Evolutionary conservation across 2,329 filamentous ascomycete species (phyloP).

Genomic region (Annulohypoxylon truncatum): DNA sequence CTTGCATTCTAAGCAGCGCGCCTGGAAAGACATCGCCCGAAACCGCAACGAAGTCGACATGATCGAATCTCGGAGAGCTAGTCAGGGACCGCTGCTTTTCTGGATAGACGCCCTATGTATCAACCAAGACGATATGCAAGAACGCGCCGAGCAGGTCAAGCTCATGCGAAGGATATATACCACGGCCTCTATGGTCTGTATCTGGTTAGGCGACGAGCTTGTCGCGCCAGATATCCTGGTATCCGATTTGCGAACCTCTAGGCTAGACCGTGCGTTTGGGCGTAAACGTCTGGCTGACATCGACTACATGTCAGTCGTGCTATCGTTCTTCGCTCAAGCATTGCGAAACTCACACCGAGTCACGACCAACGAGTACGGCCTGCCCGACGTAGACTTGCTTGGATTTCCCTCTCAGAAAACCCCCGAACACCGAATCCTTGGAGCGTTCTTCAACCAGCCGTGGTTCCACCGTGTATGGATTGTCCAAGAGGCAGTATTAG

Average conservation of each 20-base stretch:
- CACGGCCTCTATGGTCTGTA: background rate
- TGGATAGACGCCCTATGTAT: slow-evolving; percentile 21
- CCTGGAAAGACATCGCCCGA: slow-evolving; percentile 10
- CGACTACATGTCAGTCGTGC: slow-evolving; percentile 3
- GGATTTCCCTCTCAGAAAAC: slow-evolving; percentile 8
- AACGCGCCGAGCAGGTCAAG: slow-evolving; percentile 11
- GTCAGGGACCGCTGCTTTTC: background rate
- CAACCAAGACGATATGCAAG: slow-evolving; percentile 9
- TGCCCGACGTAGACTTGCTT: background rate
- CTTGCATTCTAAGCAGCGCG: slow-evolving; percentile 4
- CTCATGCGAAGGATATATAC: slow-evolving; percentile 5
- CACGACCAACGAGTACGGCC: background rate
- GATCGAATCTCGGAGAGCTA: slow-evolving; percentile 1
- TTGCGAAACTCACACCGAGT: slow-evolving; percentile 5
- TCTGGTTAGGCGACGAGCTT: slow-evolving; percentile 8
- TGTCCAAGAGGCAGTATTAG: slow-evolving; percentile 14
- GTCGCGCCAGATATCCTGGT: background rate
- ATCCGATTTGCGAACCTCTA: background rate
- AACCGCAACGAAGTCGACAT: slow-evolving; percentile 5
- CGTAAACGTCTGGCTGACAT: slow-evolving; percentile 1
- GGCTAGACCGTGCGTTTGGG: slow-evolving; percentile 2
- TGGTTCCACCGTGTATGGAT: slow-evolving; percentile 20
- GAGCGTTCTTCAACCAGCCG: slow-evolving; percentile 1
- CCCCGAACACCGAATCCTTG: slow-evolving; percentile 1
- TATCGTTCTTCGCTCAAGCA: slow-evolving; percentile 14